Evolutionary conservation across 2,329 filamentous ascomycete species (phyloP).

Genomic region (Tolypocladium cylindrosporum): DNA sequence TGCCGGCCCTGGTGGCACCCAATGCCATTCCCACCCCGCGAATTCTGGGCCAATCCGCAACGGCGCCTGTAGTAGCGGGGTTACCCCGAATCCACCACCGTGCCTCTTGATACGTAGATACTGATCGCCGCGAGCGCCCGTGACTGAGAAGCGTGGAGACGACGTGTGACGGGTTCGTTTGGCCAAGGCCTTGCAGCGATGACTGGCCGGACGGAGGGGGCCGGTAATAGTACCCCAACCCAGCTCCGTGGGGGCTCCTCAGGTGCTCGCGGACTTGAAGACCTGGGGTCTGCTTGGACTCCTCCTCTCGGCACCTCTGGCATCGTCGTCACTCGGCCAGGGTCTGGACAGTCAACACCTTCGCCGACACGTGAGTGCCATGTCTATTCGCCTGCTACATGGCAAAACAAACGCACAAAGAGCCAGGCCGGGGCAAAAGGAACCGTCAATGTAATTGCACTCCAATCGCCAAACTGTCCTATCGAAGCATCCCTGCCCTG

Average conservation of each 20-base stretch:
- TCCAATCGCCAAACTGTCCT: conserved; percentile 42
- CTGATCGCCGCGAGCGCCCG: background rate
- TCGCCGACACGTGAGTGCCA: background rate
- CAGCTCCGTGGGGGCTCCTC: background rate
- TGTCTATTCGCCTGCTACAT: background rate
- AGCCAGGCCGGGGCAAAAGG: conserved; percentile 1
- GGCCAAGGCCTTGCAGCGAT: background rate
- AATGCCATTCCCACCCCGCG: background rate
- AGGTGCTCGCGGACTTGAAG: background rate
- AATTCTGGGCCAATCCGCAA: background rate
- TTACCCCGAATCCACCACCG: background rate
- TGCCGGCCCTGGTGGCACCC: background rate
- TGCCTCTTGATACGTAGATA: background rate
- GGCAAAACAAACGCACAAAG: background rate
- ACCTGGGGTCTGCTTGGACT: background rate
- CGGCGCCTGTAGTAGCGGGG: background rate
- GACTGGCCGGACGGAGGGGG: background rate
- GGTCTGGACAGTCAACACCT: background rate
- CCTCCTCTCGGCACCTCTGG: background rate
- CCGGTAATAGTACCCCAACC: background rate
- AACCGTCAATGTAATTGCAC: conserved; percentile 33
- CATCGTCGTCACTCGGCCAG: too few species aligned
- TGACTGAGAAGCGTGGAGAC: background rate
- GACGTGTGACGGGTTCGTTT: background rate
- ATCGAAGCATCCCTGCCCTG: conserved; percentile 30